Conservation (phyloP, 2,329 filamentous ascomycete species). For the Setomelanomma holmii region DNA sequence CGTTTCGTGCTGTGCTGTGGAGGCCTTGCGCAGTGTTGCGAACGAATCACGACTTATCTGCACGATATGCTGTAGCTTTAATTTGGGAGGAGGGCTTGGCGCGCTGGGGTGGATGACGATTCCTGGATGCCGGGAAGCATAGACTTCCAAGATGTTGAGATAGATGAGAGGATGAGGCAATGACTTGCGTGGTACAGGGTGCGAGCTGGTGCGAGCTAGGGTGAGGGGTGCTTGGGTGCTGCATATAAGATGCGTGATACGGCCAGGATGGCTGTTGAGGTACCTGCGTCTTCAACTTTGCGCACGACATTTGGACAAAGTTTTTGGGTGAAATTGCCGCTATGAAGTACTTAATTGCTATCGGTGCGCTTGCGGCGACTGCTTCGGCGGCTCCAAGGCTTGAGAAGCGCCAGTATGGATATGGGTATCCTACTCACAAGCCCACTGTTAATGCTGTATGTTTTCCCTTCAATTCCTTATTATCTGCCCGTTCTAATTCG, state of each 20-base stretch:
- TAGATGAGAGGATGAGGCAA: not conserved
- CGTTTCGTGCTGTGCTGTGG: too few species aligned
- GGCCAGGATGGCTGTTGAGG: not conserved
- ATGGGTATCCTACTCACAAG: conserved; percentile 18
- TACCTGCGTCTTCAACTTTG: not conserved
- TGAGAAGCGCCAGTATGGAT: conserved; percentile 18
- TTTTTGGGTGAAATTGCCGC: not conserved
- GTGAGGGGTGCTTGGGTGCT: not conserved
- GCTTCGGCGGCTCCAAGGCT: conserved; percentile 22
- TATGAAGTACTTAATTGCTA: conserved; percentile 31
- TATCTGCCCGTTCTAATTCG: conserved; percentile 9
- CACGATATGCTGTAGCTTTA: not conserved
- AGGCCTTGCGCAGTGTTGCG: not conserved
- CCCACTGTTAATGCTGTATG: conserved; percentile 33
- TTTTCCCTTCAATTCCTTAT: not conserved
- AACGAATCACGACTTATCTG: not conserved
- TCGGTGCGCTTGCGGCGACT: conserved; percentile 29
- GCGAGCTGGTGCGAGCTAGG: not conserved
- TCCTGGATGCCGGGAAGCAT: not conserved
- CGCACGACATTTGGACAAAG: not conserved
- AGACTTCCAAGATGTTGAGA: too few species aligned
- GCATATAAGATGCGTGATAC: not conserved
- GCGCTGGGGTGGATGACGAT: not conserved
- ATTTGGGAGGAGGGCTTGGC: not conserved
- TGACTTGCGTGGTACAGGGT: not conserved